phyloP scores from a whole-genome alignment of 768 basidiomycete genomes.

The Dendrothele bispora region DNA sequence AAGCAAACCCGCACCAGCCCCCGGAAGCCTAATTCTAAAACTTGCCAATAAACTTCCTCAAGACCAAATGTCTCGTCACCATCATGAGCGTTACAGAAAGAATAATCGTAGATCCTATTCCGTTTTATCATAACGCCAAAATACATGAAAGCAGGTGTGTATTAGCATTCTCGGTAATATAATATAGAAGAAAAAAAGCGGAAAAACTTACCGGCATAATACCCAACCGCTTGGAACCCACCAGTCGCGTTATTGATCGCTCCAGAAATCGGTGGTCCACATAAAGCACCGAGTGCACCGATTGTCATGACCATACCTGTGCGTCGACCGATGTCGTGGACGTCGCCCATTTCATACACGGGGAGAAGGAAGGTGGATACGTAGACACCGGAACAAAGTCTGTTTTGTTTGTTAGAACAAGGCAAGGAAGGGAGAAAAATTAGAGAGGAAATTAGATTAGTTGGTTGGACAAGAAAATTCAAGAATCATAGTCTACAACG shows the following conservation, averaged over 20 bases:
- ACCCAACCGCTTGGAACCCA: constrained; percentile 44
- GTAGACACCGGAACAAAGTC: constrained; percentile 51
- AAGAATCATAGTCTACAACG: too few species aligned
- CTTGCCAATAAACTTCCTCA: constrained; percentile 2
- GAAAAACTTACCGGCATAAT: constrained; percentile 43
- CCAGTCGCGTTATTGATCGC: constrained; percentile 48
- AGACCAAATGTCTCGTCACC: constrained; percentile 6
- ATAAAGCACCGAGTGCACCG: constrained; percentile 52
- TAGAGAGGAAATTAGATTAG: too few species aligned
- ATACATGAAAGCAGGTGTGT: neutral
- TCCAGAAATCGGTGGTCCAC: constrained; percentile 65
- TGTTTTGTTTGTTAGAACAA: constrained; percentile 15
- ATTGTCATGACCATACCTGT: constrained; percentile 55
- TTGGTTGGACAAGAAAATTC: too few species aligned
- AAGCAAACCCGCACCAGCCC: too few species aligned
- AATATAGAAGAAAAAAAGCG: neutral
- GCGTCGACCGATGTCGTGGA: constrained; percentile 55
- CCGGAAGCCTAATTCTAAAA: too few species aligned
- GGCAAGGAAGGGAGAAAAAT: neutral
- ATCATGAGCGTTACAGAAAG: constrained; percentile 6
- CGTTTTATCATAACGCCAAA: too few species aligned
- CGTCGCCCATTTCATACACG: constrained; percentile 47
- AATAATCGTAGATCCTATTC: constrained; percentile 10
- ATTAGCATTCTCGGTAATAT: neutral
- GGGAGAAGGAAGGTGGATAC: constrained; percentile 48